Evolutionary conservation across 2,329 filamentous ascomycete genomes (phyloP), one percentile per base, ranked within the genome.

Genomic region (Anthostomella pinea): DNA sequence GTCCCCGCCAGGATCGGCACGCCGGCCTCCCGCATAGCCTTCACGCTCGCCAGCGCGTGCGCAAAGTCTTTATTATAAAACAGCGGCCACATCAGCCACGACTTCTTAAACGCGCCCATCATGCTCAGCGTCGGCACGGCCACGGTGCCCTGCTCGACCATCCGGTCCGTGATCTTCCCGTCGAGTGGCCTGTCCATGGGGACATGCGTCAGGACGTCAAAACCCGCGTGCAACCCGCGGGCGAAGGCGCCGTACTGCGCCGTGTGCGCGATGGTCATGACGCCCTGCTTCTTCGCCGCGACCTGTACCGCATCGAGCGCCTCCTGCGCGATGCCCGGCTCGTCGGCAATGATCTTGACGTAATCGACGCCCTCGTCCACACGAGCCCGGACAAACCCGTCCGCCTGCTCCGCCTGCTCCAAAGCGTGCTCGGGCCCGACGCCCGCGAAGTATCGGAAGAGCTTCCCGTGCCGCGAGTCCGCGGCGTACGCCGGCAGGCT

Each of bases 1-100:
- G 58, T 59, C 7, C 59, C 59, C 3, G 52, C 53, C 26, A 54
- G 46, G 16, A 62, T 53, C n/a, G 43, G 44, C 11, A 61, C 54
- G 8, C 56, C 57, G 4, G 57, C 55, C 3, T 44, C 27, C 32
- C 49, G 43, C 40, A 52, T 54, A 5, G 30, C 43, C 19, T 27
- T 37, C 9, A 62, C 57, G 33, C 51, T 53, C 8, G 34, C 39
- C 6, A 53, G 28, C 3, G 55, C 51, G 35, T 43, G 30, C 5
- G 43, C 41, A 37, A 58, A 60, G 27, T 49, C 38, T 20, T 22
- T 25, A 4, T 23, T 28, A 33, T 38, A 45, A 29, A 30, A 31
- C 23, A 46, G 9, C 37, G 43, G 28, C 45, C 49, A 48, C 38
- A 49, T 15, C 8, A 46, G 19, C 49, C 49, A 54, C 37, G 43